Evolutionary conservation across 306 rosid species (phyloP), one percentile per base, ranked within the genome.

Genomic region (Inga oerstediana): DNA sequence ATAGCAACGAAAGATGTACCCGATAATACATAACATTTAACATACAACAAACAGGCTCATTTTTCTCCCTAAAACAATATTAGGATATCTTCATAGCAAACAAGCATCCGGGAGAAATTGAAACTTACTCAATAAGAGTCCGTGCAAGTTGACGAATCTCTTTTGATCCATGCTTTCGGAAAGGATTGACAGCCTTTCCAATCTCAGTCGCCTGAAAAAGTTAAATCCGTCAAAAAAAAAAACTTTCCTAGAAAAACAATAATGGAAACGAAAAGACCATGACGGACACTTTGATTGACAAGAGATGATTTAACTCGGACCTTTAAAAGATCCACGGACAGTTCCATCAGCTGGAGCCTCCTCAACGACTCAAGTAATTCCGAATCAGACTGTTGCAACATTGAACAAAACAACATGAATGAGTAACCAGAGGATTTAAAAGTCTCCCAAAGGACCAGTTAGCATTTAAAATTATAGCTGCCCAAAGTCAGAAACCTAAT

Each of bases 181-280:
- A 82, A 54, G 87, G 81, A 76, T 89, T 87, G 69, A 94, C 98
- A 49, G 89, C 91, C 89, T 88, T 94, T 77, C 98, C 98, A 82
- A 94, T 94, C 92, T 94, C 94, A 79, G 98, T 94, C 24, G 90
- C 91, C 97, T 93, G 87, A 54, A 58, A 87, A 84, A 81, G 80
- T 69, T 41, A 69, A 81, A 64, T 39, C 20, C 4, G 77, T 81
- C 27, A 82, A 72, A 75, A 44, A 24, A 82, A 75, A 75, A 59
- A 24, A 15, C 20, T 71, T 44, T 51, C 22, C 12, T 16, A 24
- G 2, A 79, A 59, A 54, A 5, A 65, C 71, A 34, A 49, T 7
- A 51, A 19, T 5, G 24, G 65, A 37, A 76, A 41, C 24, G 72
- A 12, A 35, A 37, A 22, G 44, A 66, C 43, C 16, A 45, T 20